A percentile compares a stretch with the other conserved stretches of the same genome.
Evolutionary conservation across 2,329 filamentous ascomycete species (phyloP).

Genomic region (Juglanconis juglandina): DNA sequence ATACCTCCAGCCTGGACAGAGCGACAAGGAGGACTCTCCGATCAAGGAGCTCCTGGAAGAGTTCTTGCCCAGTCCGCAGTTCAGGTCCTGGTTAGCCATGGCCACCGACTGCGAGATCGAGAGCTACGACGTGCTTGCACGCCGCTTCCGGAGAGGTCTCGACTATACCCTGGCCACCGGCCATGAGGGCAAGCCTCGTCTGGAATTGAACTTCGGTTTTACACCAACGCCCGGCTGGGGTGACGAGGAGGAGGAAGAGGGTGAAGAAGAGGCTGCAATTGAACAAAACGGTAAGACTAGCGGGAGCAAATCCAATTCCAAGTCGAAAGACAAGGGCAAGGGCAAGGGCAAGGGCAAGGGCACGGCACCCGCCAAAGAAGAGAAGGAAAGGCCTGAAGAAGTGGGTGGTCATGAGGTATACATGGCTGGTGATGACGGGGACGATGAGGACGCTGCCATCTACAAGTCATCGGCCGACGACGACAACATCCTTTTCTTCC

Average conservation of each 20-base stretch:
- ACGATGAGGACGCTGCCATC: constrained; percentile 69
- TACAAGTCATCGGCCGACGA: constrained; percentile 81
- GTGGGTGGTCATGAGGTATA: constrained; percentile 83
- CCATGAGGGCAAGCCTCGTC: constrained; percentile 70
- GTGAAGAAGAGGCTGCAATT: constrained; percentile 40
- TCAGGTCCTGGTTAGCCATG: constrained; percentile 84
- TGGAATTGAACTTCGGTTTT: constrained; percentile 84
- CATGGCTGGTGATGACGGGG: constrained; percentile 82
- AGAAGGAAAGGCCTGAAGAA: constrained; percentile 39
- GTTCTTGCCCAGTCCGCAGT: constrained; percentile 78
- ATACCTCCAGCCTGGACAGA: constrained; percentile 62
- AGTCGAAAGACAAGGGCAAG: constrained; percentile 31
- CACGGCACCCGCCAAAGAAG: constrained; percentile 25
- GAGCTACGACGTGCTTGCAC: constrained; percentile 73
- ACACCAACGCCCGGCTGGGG: constrained; percentile 87
- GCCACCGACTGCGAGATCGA: constrained; percentile 73
- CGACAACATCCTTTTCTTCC: constrained; percentile 63
- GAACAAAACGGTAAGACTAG: constrained; percentile 30
- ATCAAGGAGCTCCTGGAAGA: constrained; percentile 77
- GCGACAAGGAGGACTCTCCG: constrained; percentile 48
- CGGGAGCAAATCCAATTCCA: constrained; percentile 30
- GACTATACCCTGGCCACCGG: constrained; percentile 94
- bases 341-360: constrained; percentile 28
- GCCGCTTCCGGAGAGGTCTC: constrained; percentile 78
- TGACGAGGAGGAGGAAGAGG: constrained; percentile 54